Base-by-base conservation (phyloP, 2,329 filamentous ascomycete species). In the Trematosphaeria pertusa region DNA sequence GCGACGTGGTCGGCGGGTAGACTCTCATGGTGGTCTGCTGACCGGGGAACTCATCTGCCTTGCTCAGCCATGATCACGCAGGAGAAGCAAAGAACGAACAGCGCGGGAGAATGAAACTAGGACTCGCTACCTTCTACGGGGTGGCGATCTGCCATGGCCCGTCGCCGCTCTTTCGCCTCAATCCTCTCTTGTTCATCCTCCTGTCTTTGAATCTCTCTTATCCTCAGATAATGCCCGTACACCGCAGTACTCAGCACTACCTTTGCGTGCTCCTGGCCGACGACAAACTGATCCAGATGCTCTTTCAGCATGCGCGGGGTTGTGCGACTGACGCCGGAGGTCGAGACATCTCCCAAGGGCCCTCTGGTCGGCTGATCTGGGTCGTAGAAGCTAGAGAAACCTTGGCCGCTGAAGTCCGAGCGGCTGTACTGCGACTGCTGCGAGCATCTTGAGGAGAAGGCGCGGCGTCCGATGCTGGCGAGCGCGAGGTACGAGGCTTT, bases 151-250 rank as follows among this genome's bases (percentile, higher is more conserved):
- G 82, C 77, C 60, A 87, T 81, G 51, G 93, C 88, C 52, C 85
- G 81, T 46, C 87, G 80, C 64, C 87, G 84, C 50, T 85, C 82
- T 67, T 91, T 88, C 32, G 88, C 84, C 62, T 87, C 77, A 38
- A 85, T 67, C 73, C 88, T 89, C 52, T 91, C 87, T 33, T 89
- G 84, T 62, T 96, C 91, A 43, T 92, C 85, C 56, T 94, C 84
- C 48, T 87, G 84, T 37, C 91, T 80, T 62, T 91, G 82, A 18
- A 87, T 65, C 71, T 88, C 86, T 61, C 92, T 86, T 49, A 96
- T 83, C 36, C 89, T 85, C 72, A 97, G 91, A 68, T 97, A 97
- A 70, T 99, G 94, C 67, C 97, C 97, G 76, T 96, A 97, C 20
- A 99, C 89, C 5, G 93, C 91, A 3, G 93, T 87, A 55, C 91